These are phyloP conservation scores for Annulohypoxylon moriforme DNA, from an alignment of 495 filamentous ascomycete genomes.

Conservation along the genomic window DNA sequence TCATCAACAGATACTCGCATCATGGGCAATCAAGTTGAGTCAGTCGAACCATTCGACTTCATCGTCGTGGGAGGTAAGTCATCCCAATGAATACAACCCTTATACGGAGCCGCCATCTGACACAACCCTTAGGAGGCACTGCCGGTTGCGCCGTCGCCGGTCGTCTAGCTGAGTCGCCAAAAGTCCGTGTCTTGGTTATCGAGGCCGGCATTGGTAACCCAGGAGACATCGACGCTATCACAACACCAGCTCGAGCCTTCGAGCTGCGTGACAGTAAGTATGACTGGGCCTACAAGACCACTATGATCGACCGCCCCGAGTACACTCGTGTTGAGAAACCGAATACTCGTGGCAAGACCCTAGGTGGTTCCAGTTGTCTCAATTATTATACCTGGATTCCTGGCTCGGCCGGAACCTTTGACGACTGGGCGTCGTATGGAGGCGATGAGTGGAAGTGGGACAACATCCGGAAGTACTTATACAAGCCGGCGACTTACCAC, in stretches of 20 bases:
- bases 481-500: slow-evolving; percentile 68
- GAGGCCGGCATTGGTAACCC: slow-evolving; percentile 68
- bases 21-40: slow-evolving; percentile 35
- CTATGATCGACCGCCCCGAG: slow-evolving; percentile 69
- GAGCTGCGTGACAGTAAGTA: slow-evolving; percentile 67
- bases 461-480: slow-evolving; percentile 59
- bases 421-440: slow-evolving; percentile 65
- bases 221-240: slow-evolving; percentile 67
- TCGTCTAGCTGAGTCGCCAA: slow-evolving; percentile 66
- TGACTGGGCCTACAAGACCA: slow-evolving; percentile 74
- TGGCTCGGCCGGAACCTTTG: slow-evolving; percentile 68
- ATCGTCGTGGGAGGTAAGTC: slow-evolving; percentile 41
- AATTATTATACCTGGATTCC: slow-evolving; percentile 74
- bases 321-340: slow-evolving; percentile 72
- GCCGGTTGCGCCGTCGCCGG: slow-evolving; percentile 69
- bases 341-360: slow-evolving; percentile 69
- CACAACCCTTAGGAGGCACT: slow-evolving; percentile 60
- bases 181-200: slow-evolving; percentile 63
- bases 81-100: not conserved
- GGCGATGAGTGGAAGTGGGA: slow-evolving; percentile 61
- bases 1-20: slow-evolving; percentile 1
- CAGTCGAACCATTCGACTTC: slow-evolving; percentile 39
- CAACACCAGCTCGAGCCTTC: slow-evolving; percentile 64
- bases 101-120: not conserved
- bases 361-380: slow-evolving; percentile 68